Evolutionary conservation across 1,139 yeast genomes (phyloP), one percentile per base, ranked within the genome.

Genomic region (Casaregolazyma lundiana): DNA sequence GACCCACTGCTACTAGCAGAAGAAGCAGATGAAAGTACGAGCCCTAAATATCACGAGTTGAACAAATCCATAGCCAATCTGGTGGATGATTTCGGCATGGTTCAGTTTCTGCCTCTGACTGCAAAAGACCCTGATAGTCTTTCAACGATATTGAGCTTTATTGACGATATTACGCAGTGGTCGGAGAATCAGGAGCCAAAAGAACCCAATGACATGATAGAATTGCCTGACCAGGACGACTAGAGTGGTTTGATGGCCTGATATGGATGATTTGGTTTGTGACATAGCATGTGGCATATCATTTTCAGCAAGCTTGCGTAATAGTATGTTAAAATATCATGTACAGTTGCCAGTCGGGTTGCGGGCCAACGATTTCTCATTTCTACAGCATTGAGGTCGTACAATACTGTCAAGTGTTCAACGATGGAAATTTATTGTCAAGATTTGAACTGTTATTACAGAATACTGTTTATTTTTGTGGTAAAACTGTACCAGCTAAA

Each of bases 101-200:
- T 92, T 2, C 97, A 92, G 62, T 92, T 89, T 61, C 70, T 92
- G 53, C 97, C 98, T 0, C 72, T 92, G 53, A 94, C 88, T 60
- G 83, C 96, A 41, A 76, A 81, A 40, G 83, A 85, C 62, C 84
- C 89, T 37, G 90, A 83, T 43, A 78, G 89, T 41, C 84, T 92
- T 16, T 80, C 84, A 6, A 84, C 92, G 0, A 92, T 92, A 45
- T 71, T 94, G 56, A 84, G 96, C 61, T 89, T 89, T 64, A 85
- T 94, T 35, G 99, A 92, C 62, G 98, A 92, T 64, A 87, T 92
- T 18, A 92, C 98, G 0, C 99, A 92, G 63, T 92, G 98, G 98
- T 81, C 89, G 21, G 99, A 94, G 63, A 72, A 81, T 5, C 98
- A 92, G 66, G 99, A 92, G 65, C 97, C 97, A 17, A 90, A 90